These are phyloP conservation scores for Lavandula angustifolia DNA, from an alignment of 257 asterid genomes.

Conservation along the genomic window DNA sequence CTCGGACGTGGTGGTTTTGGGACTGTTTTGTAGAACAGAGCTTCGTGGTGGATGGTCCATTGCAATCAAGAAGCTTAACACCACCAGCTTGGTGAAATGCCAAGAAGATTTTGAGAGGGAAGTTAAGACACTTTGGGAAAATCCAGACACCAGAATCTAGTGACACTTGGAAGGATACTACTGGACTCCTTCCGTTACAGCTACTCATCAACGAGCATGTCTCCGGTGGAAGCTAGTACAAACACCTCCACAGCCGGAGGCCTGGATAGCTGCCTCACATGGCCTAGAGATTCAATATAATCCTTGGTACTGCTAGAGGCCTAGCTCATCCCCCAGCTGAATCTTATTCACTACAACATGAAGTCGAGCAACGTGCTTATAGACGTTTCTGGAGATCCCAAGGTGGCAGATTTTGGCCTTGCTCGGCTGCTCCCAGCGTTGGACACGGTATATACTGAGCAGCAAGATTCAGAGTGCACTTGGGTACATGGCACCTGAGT, in stretches of 20 bases:
- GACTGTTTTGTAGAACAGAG: constrained; percentile 57
- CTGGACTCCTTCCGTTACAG: constrained; percentile 86
- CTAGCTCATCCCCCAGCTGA: constrained; percentile 57
- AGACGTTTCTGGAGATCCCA: constrained; percentile 54
- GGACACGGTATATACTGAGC: constrained; percentile 70
- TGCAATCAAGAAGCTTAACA: constrained; percentile 81
- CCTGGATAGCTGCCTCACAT: constrained; percentile 40
- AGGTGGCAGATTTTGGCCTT: constrained; percentile 75
- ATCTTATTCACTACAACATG: constrained; percentile 68
- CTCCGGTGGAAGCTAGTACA: constrained; percentile 59
- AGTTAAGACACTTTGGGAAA: constrained; percentile 57
- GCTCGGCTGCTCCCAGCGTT: constrained; percentile 63
- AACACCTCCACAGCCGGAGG: constrained; percentile 60
- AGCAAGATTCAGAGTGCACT: constrained; percentile 88
- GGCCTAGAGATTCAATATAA: constrained; percentile 68
- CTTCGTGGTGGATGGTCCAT: constrained; percentile 61
- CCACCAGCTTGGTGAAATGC: constrained; percentile 68
- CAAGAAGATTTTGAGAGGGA: constrained; percentile 81
- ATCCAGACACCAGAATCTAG: constrained; percentile 62
- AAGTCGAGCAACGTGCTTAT: constrained; percentile 65
- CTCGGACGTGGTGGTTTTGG: constrained; percentile 93
- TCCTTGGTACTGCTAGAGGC: constrained; percentile 70
- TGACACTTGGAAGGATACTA: constrained; percentile 73
- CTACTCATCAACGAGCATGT: constrained; percentile 64
- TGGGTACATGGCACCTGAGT: constrained; percentile 90